These are phyloP conservation scores for Limnanthes douglasii DNA, from an alignment of 345 rosid genomes.

Conservation along the genomic window DNA sequence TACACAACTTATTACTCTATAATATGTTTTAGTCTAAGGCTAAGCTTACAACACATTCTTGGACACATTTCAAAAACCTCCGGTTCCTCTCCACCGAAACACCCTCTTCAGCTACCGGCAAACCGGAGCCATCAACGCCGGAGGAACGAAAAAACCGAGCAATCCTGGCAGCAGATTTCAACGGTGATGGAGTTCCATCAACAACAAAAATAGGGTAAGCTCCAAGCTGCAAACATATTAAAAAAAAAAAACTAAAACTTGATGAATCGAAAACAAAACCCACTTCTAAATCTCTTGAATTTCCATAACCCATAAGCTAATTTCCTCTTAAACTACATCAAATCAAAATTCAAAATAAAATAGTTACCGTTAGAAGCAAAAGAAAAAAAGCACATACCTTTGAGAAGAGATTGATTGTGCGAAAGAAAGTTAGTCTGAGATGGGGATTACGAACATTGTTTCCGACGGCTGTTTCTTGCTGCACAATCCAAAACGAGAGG, in stretches of 20 bases:
- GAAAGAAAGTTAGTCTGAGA: conserved; percentile 79
- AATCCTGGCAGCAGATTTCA: conserved; percentile 66
- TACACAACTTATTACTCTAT: not conserved
- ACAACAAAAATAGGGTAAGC: conserved; percentile 76
- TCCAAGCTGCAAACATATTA: conserved; percentile 48
- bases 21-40: not conserved
- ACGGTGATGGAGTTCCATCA: conserved; percentile 79
- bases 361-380: not conserved
- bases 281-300: not conserved
- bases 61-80: conserved; percentile 38
- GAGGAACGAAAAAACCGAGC: conserved; percentile 40
- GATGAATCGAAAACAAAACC: not conserved
- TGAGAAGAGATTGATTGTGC: conserved; percentile 69
- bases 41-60: conserved; percentile 62
- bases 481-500: conserved; percentile 79
- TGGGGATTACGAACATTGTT: conserved; percentile 32
- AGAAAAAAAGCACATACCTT: conserved; percentile 29
- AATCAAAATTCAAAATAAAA: not conserved
- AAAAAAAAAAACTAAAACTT: not conserved
- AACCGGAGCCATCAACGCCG: conserved; percentile 29
- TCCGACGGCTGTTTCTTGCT: conserved; percentile 70
- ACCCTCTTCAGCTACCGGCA: conserved; percentile 26
- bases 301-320: not conserved
- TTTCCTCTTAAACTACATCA: not conserved
- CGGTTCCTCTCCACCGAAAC: conserved; percentile 56